phyloP scores from a whole-genome alignment of 2,329 filamentous ascomycete species.

The Cladophialophora yegresii region DNA sequence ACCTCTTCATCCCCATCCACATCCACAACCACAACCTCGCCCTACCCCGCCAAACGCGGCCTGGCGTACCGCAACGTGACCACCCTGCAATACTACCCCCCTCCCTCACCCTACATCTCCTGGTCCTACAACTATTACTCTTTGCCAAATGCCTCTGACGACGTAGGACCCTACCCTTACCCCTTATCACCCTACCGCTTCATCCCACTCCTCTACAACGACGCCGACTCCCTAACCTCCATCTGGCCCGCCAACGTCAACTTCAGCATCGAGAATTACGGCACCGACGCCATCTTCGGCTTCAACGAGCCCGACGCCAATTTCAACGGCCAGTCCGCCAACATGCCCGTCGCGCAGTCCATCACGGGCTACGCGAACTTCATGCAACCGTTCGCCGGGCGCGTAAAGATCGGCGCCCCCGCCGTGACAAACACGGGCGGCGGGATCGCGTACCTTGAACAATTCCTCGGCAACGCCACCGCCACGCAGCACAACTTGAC shows the following conservation, averaged over 20 bases:
- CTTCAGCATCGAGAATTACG: constrained; percentile 40
- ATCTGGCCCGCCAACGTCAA: constrained; percentile 47
- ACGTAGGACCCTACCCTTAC: constrained; percentile 43
- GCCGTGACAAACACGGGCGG: constrained; percentile 43
- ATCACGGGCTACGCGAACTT: constrained; percentile 42
- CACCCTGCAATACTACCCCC: constrained; percentile 26
- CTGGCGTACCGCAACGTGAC: constrained; percentile 46
- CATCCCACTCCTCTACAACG: constrained; percentile 61
- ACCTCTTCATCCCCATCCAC: constrained; percentile 1
- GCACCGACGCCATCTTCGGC: constrained; percentile 45
- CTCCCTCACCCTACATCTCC: constrained; percentile 36
- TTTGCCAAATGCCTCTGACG: constrained; percentile 39
- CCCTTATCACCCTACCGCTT: constrained; percentile 42
- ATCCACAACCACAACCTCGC: neutral
- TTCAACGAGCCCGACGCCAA: constrained; percentile 52
- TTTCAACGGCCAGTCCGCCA: constrained; percentile 41
- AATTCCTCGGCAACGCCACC: constrained; percentile 45
- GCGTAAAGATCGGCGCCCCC: constrained; percentile 48
- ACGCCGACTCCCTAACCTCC: constrained; percentile 42
- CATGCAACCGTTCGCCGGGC: constrained; percentile 44
- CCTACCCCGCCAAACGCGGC: constrained; percentile 39
- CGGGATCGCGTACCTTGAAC: constrained; percentile 44
- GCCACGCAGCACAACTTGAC: constrained; percentile 39
- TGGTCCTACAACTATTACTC: constrained; percentile 52
- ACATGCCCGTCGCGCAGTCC: constrained; percentile 44